These are phyloP conservation scores for Urochloa ruziziensis DNA, from an alignment of 176 grass and related monocot species.

Conservation along the genomic window DNA sequence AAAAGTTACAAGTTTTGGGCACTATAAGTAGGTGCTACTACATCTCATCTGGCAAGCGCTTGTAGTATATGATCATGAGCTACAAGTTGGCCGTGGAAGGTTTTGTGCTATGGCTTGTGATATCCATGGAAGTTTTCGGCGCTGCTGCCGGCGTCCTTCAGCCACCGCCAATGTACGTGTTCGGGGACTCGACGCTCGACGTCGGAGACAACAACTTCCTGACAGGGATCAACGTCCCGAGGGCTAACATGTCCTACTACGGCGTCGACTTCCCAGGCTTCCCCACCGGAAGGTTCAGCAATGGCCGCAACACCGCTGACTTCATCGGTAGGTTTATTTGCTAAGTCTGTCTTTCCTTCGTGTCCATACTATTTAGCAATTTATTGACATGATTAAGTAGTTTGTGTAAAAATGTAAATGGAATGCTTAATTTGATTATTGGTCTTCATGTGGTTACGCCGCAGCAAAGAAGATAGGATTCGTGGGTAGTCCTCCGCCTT, in stretches of 20 bases:
- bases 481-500: neutral
- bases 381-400: neutral
- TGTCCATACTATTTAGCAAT: too few relatives aligned
- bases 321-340: conserved; percentile 17
- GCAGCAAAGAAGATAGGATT: neutral
- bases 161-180: conserved; percentile 29
- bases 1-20: too few relatives aligned
- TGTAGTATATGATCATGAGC: too few relatives aligned
- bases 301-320: conserved; percentile 48
- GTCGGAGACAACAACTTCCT: conserved; percentile 50
- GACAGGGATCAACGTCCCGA: neutral
- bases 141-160: neutral
- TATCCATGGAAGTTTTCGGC: neutral
- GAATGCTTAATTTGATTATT: neutral
- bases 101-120: neutral
- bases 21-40: too few relatives aligned
- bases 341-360: too few relatives aligned
- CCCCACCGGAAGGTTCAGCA: conserved; percentile 54
- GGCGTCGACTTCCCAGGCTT: conserved; percentile 40
- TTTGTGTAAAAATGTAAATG: neutral
- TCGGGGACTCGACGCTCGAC: conserved; percentile 49
- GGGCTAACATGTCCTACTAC: conserved; percentile 34
- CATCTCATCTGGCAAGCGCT: too few relatives aligned
- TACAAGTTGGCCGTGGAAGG: neutral
- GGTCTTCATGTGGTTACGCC: neutral